Evolutionary conservation across 1,284 basidiomycete species (phyloP).

Genomic region (Somion occarium): DNA sequence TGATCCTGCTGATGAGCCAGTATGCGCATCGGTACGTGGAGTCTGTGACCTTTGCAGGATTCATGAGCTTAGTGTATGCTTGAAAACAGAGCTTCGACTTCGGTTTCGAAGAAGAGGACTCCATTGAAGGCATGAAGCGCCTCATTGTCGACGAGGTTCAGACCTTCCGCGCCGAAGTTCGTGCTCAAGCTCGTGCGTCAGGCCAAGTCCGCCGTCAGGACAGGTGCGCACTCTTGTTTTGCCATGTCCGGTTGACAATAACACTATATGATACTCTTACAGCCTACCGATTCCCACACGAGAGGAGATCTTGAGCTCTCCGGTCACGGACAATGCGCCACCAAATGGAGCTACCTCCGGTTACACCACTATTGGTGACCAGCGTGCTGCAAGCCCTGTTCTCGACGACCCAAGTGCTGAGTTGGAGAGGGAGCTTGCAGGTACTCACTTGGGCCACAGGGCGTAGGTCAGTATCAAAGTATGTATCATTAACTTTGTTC

Average conservation of each 20-base stretch:
- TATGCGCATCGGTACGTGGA: slow-evolving; percentile 39
- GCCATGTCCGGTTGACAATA: not conserved
- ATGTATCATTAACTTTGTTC: too few species aligned
- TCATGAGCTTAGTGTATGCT: slow-evolving; percentile 2
- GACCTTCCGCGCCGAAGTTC: slow-evolving; percentile 82
- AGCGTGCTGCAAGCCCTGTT: slow-evolving; percentile 51
- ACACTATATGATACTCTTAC: slow-evolving; percentile 1
- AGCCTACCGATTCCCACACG: slow-evolving; percentile 74
- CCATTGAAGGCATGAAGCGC: slow-evolving; percentile 95
- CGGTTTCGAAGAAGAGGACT: slow-evolving; percentile 95
- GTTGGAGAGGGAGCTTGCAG: slow-evolving; percentile 79
- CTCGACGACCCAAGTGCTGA: slow-evolving; percentile 85
- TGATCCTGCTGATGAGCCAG: slow-evolving; percentile 88
- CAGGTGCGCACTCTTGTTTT: slow-evolving; percentile 38
- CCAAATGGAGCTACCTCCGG: slow-evolving; percentile 64
- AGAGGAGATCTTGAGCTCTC: slow-evolving; percentile 76
- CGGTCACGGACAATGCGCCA: slow-evolving; percentile 63
- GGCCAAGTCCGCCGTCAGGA: slow-evolving; percentile 70
- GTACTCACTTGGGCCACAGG: slow-evolving; percentile 42
- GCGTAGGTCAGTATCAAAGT: not conserved
- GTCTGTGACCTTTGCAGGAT: slow-evolving; percentile 10
- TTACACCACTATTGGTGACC: slow-evolving; percentile 38
- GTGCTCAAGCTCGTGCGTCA: slow-evolving; percentile 66
- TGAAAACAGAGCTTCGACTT: slow-evolving; percentile 81
- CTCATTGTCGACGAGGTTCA: slow-evolving; percentile 94